These are phyloP conservation scores for Gremmenia infestans DNA, from an alignment of 2,329 filamentous ascomycete genomes.

Conservation along the genomic window DNA sequence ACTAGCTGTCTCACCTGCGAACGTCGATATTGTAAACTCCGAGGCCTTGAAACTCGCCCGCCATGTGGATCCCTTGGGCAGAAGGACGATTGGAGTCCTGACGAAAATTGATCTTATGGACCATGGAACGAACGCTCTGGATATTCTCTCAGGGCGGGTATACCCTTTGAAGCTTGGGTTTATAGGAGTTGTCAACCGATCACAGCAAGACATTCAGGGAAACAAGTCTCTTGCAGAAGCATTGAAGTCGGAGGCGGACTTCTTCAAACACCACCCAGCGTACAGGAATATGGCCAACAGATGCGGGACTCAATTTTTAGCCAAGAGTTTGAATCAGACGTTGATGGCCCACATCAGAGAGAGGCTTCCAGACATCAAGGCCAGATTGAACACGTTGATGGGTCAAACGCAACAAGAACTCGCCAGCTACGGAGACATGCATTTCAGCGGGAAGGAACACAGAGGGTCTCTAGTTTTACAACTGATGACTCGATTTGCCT, in stretches of 20 bases:
- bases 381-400: slow-evolving; percentile 95
- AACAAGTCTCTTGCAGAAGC: slow-evolving; percentile 94
- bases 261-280: slow-evolving; percentile 94
- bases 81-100: slow-evolving; percentile 91
- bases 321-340: slow-evolving; percentile 90
- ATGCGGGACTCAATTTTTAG: slow-evolving; percentile 90
- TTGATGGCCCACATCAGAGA: slow-evolving; percentile 96
- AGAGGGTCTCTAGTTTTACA: slow-evolving; percentile 91
- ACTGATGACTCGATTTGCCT: slow-evolving; percentile 96
- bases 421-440: slow-evolving; percentile 95
- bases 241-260: slow-evolving; percentile 82
- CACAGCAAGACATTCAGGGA: slow-evolving; percentile 94
- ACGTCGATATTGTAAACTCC: slow-evolving; percentile 97
- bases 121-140: slow-evolving; percentile 93
- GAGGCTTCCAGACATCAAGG: slow-evolving; percentile 94
- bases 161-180: slow-evolving; percentile 97
- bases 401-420: slow-evolving; percentile 99
- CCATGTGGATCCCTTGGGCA: slow-evolving; percentile 91
- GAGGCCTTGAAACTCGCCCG: slow-evolving; percentile 94
- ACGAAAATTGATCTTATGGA: slow-evolving; percentile 99
- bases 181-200: slow-evolving; percentile 96
- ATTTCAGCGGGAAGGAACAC: slow-evolving; percentile 96
- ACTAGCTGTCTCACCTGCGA: slow-evolving; percentile 91
- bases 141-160: slow-evolving; percentile 94
- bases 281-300: slow-evolving; percentile 93